These are phyloP conservation scores for Backusella mclennaniae DNA, from an alignment of 192 early-diverging fungal species.

Conservation along the genomic window DNA sequence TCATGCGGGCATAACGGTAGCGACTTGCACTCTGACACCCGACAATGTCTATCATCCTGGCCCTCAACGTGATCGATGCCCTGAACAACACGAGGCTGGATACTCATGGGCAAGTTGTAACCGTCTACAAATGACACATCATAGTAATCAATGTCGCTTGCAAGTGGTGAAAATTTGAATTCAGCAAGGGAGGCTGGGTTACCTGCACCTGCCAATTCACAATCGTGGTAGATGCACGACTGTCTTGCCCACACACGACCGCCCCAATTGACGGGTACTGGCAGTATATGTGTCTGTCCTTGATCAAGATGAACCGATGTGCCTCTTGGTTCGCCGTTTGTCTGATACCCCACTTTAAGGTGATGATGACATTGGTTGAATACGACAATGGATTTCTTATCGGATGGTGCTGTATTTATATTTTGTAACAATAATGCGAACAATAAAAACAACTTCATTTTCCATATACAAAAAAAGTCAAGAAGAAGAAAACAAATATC, in stretches of 20 bases:
- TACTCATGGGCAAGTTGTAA: conserved; percentile 28
- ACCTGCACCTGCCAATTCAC: conserved; percentile 12
- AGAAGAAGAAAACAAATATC: not conserved
- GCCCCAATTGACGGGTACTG: conserved; percentile 4
- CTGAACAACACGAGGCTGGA: conserved; percentile 8
- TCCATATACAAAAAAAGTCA: not conserved
- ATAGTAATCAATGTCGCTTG: conserved; percentile 25
- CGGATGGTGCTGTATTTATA: not conserved
- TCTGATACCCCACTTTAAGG: conserved; percentile 6
- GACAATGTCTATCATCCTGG: not conserved
- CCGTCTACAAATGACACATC: conserved; percentile 38
- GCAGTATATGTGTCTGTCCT: not conserved
- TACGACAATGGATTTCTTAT: conserved; percentile 14
- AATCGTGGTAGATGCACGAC: not conserved
- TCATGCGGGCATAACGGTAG: conserved; percentile 21
- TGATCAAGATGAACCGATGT: not conserved
- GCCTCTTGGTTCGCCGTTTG: not conserved
- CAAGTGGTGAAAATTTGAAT: conserved; percentile 17
- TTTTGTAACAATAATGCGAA: not conserved
- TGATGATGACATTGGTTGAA: conserved; percentile 1
- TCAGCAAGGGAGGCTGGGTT: conserved; percentile 31
- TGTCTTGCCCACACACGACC: conserved; percentile 20
- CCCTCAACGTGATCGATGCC: not conserved
- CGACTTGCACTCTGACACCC: not conserved
- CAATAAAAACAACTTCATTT: not conserved